These are phyloP conservation scores for Aspergillus kassunensis DNA, from an alignment of 495 filamentous ascomycete genomes.

Conservation along the genomic window DNA sequence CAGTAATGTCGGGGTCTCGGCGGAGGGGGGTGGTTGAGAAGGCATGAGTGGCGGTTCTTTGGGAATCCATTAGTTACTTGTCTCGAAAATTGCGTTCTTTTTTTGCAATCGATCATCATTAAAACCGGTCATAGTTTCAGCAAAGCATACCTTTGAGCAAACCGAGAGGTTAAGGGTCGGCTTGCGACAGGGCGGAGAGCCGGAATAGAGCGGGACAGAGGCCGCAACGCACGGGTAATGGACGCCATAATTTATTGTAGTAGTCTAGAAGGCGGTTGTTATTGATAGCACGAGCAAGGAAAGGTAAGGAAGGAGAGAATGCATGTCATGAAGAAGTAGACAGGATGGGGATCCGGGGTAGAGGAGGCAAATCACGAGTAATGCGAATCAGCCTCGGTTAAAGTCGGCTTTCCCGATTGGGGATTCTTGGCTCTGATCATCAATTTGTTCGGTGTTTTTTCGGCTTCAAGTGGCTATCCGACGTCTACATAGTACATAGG, in stretches of 20 bases:
- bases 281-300: background rate
- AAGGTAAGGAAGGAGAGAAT: slow-evolving; percentile 4
- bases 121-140: no score
- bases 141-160: slow-evolving; percentile 42
- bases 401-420: slow-evolving; percentile 22
- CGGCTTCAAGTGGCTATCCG: background rate
- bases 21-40: slow-evolving; percentile 67
- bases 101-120: no score
- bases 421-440: background rate
- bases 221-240: slow-evolving; percentile 62
- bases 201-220: slow-evolving; percentile 57
- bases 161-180: slow-evolving; percentile 34
- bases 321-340: slow-evolving; percentile 8
- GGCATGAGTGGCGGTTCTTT: slow-evolving; percentile 57
- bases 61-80: no score
- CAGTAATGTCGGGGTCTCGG: slow-evolving; percentile 59
- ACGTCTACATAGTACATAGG: no score
- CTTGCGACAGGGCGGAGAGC: slow-evolving; percentile 43
- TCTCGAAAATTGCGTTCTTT: no score
- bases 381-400: slow-evolving; percentile 36
- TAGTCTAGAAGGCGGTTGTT: no score
- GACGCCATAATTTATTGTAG: no score
- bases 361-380: slow-evolving; percentile 31
- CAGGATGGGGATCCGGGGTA: slow-evolving; percentile 10
- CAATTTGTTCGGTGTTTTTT: no score